Conservation (phyloP, 177 flowering plant species). For the Vitis hybrid region DNA sequence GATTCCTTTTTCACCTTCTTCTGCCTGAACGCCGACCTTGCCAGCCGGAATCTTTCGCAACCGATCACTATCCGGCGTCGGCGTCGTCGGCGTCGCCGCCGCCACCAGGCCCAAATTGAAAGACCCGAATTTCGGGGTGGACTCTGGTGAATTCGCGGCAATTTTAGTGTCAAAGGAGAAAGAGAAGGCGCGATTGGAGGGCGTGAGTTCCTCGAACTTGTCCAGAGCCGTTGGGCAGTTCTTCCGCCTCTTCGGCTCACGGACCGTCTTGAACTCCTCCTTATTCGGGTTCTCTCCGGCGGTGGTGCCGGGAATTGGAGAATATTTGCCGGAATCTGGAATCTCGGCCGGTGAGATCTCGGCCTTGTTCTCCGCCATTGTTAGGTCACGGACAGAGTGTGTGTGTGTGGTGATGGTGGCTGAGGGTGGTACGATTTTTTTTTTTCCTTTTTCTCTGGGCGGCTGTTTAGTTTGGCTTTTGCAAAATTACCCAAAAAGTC, state of each 20-base stretch:
- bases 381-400: no score
- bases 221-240: constrained; percentile 22
- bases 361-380: no score
- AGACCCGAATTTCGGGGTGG: constrained; percentile 31
- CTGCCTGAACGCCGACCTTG: background rate
- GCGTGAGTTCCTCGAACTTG: constrained; percentile 11
- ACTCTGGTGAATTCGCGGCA: constrained; percentile 7
- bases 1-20: background rate
- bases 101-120: constrained; percentile 17
- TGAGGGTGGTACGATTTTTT: no score
- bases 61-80: background rate
- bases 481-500: no score
- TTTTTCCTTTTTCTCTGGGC: no score
- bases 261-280: constrained; percentile 2
- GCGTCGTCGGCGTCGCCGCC: background rate
- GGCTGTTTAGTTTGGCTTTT: no score
- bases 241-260: constrained; percentile 24
- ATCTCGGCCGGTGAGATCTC: background rate
- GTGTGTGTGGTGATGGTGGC: no score
- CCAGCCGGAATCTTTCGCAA: background rate
- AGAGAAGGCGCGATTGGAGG: constrained; percentile 13
- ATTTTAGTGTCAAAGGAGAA: constrained; percentile 26
- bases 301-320: background rate
- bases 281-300: background rate
- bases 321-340: constrained; percentile 4